Percentiles rank a stretch among this genome's conserved stretches.
These are phyloP conservation scores for Psilocybe azurescens DNA, from an alignment of 768 basidiomycete species.

Conservation along the genomic window DNA sequence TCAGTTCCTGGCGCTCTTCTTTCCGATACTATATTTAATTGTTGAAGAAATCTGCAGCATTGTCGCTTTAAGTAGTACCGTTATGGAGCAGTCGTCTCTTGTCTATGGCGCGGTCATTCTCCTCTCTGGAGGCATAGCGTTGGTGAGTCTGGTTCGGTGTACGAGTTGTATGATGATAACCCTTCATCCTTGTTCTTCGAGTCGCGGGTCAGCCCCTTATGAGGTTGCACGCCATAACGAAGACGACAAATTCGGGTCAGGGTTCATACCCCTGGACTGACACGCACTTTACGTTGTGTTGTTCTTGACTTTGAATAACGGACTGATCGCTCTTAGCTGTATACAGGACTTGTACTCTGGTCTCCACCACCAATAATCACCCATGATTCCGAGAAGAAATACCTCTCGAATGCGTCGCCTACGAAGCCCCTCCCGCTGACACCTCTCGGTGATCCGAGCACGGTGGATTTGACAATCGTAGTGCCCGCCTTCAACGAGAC, in stretches of 20 bases:
- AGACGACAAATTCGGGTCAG: slow-evolving; percentile 68
- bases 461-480: slow-evolving; percentile 78
- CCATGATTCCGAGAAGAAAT: slow-evolving; percentile 70
- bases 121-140: slow-evolving; percentile 33
- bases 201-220: slow-evolving; percentile 54
- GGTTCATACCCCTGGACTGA: slow-evolving; percentile 45
- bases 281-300: slow-evolving; percentile 7
- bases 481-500: slow-evolving; percentile 94
- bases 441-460: slow-evolving; percentile 56
- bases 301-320: not conserved
- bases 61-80: slow-evolving; percentile 4
- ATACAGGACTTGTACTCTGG: slow-evolving; percentile 72
- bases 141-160: slow-evolving; percentile 38
- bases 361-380: slow-evolving; percentile 74
- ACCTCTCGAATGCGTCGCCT: slow-evolving; percentile 60
- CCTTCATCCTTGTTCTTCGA: slow-evolving; percentile 97
- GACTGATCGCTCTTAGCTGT: slow-evolving; percentile 53
- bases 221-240: slow-evolving; percentile 58
- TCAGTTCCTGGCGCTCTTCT: not conserved
- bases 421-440: slow-evolving; percentile 60
- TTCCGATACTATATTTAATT: not conserved
- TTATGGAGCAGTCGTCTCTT: slow-evolving; percentile 33
- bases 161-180: slow-evolving; percentile 54
- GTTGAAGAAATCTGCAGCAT: not conserved
- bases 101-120: slow-evolving; percentile 42